Percentiles rank a stretch among this genome's conserved stretches.
These are phyloP conservation scores for Trichoderma sp. DNA, from an alignment of 2,329 filamentous ascomycete genomes.

Conservation along the genomic window DNA sequence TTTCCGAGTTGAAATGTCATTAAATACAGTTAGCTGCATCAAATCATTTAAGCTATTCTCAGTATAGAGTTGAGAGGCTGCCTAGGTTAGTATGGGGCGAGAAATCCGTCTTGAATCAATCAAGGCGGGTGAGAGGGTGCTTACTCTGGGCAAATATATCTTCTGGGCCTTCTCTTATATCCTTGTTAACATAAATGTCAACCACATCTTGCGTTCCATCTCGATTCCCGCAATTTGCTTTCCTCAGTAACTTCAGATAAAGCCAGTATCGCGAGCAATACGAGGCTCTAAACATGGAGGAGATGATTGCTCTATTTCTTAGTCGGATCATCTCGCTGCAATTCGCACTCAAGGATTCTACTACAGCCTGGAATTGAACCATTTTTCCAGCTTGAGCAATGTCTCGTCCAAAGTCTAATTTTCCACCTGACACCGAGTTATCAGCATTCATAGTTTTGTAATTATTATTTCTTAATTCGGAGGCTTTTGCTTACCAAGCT, in stretches of 20 bases:
- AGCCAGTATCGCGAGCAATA: background rate
- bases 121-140: background rate
- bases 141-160: background rate
- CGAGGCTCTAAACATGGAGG: rapidly evolving
- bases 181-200: background rate
- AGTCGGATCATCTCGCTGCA: background rate
- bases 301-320: background rate
- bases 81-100: rapidly evolving
- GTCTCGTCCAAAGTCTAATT: rapidly evolving
- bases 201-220: background rate
- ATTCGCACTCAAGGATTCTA: background rate
- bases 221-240: rapidly evolving
- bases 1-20: background rate
- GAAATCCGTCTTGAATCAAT: background rate
- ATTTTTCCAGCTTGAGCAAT: background rate
- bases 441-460: background rate
- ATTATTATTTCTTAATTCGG: background rate
- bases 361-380: background rate
- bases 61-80: background rate
- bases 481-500: background rate
- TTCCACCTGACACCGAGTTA: background rate
- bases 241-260: background rate
- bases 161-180: background rate
- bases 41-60: background rate
- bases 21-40: background rate